Conservation (phyloP, 306 rosid genomes). For the Vigna hirtella region DNA sequence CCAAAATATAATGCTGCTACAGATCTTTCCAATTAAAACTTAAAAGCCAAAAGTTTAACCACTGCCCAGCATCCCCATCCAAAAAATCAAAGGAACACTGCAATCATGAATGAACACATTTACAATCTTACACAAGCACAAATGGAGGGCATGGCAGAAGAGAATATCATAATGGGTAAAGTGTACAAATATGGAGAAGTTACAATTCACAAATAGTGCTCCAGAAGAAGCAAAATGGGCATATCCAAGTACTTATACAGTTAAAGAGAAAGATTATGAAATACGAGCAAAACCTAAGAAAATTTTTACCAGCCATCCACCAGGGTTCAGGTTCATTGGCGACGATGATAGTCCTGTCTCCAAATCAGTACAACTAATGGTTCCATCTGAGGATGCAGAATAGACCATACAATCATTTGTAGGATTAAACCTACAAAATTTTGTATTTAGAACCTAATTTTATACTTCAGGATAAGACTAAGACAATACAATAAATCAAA, state of each 20-base stretch:
- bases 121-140: conserved; percentile 6
- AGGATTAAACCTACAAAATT: conserved; percentile 73
- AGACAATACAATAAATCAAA: conserved; percentile 3
- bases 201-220: conserved; percentile 14
- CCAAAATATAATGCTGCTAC: neutral
- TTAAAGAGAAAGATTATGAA: neutral
- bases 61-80: neutral
- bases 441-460: conserved; percentile 34
- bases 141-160: neutral
- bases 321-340: conserved; percentile 79
- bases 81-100: neutral
- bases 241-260: conserved; percentile 22
- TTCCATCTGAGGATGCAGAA: conserved; percentile 95
- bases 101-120: neutral
- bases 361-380: conserved; percentile 73
- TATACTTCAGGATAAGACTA: conserved; percentile 10
- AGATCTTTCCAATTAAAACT: conserved; percentile 21
- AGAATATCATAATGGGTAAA: neutral
- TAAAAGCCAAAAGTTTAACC: neutral
- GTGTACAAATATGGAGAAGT: neutral
- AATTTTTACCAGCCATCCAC: conserved; percentile 82
- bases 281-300: conserved; percentile 3
- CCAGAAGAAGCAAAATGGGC: neutral
- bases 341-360: conserved; percentile 86
- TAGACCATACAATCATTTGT: conserved; percentile 73